A percentile compares a stretch with the other conserved stretches of the same genome.
Evolutionary conservation across 2,329 filamentous ascomycete genomes (phyloP).

Genomic region (Colletotrichum lindemuthianum): DNA sequence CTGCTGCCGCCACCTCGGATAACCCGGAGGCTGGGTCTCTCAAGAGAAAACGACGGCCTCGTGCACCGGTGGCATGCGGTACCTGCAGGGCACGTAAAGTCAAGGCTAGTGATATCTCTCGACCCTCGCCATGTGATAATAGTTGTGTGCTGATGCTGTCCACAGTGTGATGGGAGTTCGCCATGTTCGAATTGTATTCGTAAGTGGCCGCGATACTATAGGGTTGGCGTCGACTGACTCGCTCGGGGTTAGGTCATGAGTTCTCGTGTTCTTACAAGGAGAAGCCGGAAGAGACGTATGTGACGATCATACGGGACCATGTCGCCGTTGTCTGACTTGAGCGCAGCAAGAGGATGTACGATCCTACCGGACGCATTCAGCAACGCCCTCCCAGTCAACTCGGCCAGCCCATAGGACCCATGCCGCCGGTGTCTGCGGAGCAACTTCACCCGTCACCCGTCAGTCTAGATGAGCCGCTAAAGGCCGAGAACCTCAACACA

Average conservation of each 20-base stretch:
- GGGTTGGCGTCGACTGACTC: not conserved
- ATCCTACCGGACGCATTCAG: slow-evolving; percentile 11
- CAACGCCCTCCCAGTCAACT: slow-evolving; percentile 13
- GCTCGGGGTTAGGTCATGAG: slow-evolving; percentile 15
- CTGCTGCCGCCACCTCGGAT: slow-evolving; percentile 2
- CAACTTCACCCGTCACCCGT: slow-evolving; percentile 23
- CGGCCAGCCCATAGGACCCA: too few relatives aligned
- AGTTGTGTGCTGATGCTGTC: not conserved
- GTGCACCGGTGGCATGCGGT: slow-evolving; percentile 30
- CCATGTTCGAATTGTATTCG: slow-evolving; percentile 35
- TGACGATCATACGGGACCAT: not conserved
- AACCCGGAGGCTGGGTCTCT: slow-evolving; percentile 13
- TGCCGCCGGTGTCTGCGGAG: not conserved
- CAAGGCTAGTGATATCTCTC: slow-evolving; percentile 20
- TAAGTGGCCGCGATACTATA: slow-evolving; percentile 2
- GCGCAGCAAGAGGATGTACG: slow-evolving; percentile 2
- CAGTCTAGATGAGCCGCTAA: slow-evolving; percentile 29
- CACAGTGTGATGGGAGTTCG: slow-evolving; percentile 31
- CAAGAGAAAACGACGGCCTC: slow-evolving; percentile 32
- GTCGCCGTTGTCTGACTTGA: not conserved
- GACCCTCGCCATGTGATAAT: not conserved
- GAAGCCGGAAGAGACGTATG: slow-evolving; percentile 14
- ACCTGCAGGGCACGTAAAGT: slow-evolving; percentile 34
- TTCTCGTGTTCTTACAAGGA: slow-evolving; percentile 33
- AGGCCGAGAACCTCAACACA: slow-evolving; percentile 1